These are phyloP conservation scores for Chromosphaera perkinsii DNA, from an alignment of 208 protist genomes.

Conservation along the genomic window DNA sequence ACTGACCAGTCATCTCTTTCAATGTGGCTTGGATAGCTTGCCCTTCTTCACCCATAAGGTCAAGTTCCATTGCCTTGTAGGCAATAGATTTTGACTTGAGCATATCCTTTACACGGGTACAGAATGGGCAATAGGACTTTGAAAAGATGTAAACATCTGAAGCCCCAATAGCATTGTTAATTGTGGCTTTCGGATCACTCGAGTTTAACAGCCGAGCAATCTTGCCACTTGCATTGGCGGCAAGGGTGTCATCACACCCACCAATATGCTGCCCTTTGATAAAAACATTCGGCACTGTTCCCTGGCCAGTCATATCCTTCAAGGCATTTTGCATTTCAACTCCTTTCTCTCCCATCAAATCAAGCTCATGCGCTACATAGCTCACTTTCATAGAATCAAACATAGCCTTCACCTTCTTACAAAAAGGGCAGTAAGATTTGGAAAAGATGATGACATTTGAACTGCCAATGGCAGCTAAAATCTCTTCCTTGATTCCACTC, in stretches of 20 bases:
- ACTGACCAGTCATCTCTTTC: not conserved
- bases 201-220: not conserved
- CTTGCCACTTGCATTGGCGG: not conserved
- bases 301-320: not conserved
- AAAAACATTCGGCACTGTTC: slow-evolving; percentile 35
- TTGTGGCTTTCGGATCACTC: not conserved
- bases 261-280: slow-evolving; percentile 26
- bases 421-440: no score
- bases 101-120: slow-evolving; percentile 19
- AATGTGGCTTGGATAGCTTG: slow-evolving; percentile 2
- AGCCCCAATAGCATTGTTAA: no score
- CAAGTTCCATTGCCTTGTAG: slow-evolving; percentile 1
- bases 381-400: not conserved
- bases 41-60: slow-evolving; percentile 6
- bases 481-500: no score
- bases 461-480: no score
- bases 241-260: slow-evolving; percentile 27
- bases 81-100: not conserved
- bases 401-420: slow-evolving; percentile 24
- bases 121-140: slow-evolving; percentile 11
- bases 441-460: no score
- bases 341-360: slow-evolving; percentile 2
- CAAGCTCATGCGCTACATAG: not conserved
- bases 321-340: slow-evolving; percentile 11
- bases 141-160: no score